Evolutionary conservation across 2,329 filamentous ascomycete species (phyloP).

Genomic region (Phialemonium atrogriseum): DNA sequence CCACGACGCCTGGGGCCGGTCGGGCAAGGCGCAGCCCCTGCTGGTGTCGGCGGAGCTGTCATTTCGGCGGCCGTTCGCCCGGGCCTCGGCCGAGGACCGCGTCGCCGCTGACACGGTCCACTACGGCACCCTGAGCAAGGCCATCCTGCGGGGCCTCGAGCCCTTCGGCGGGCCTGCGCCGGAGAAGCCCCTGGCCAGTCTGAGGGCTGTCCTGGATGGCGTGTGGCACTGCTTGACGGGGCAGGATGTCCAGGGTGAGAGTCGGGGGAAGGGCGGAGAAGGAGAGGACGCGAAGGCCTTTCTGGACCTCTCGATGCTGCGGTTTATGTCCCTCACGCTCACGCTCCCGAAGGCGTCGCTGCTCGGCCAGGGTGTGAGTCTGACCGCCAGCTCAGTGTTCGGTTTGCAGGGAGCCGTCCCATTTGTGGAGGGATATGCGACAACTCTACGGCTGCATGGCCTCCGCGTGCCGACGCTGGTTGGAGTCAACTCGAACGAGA

Average conservation of each 20-base stretch:
- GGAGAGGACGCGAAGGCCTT: constrained; percentile 21
- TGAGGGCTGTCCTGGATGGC: constrained; percentile 24
- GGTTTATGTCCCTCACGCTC: constrained; percentile 43
- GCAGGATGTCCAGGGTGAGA: constrained; percentile 20
- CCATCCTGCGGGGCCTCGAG: constrained; percentile 40
- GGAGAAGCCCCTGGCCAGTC: background rate
- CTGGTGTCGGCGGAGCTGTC: constrained; percentile 51
- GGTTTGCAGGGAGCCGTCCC: too few relatives aligned
- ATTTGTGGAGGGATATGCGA: constrained; percentile 12
- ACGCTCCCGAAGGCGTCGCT: constrained; percentile 61
- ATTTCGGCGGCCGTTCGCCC: constrained; percentile 46
- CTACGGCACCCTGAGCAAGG: constrained; percentile 64
- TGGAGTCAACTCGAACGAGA: constrained; percentile 66
- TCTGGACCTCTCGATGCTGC: constrained; percentile 27
- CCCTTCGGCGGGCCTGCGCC: constrained; percentile 7
- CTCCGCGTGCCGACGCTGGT: constrained; percentile 60
- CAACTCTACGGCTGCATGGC: constrained; percentile 41
- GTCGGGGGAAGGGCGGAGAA: constrained; percentile 14
- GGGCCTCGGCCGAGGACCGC: constrained; percentile 49
- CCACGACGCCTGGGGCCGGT: constrained; percentile 61
- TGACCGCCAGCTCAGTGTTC: constrained; percentile 38
- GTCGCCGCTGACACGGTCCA: constrained; percentile 65
- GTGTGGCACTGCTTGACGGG: constrained; percentile 31
- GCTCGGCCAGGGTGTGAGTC: constrained; percentile 50
- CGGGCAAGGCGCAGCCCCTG: constrained; percentile 50